Conservation (phyloP, 805 yeast genomes). For the Saccharomyces kudriavzevii region DNA sequence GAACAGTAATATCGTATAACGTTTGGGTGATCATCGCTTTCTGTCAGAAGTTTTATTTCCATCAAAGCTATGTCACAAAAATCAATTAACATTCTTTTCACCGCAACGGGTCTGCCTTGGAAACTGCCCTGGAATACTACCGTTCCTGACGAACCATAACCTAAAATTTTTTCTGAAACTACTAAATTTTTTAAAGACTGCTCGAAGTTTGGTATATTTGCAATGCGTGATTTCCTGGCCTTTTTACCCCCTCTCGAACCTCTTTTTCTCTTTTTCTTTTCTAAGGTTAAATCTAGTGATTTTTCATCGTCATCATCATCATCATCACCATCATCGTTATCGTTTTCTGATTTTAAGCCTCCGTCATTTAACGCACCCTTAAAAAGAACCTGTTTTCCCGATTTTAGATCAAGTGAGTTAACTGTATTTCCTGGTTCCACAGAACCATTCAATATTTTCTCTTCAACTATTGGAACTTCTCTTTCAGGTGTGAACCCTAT, state of each 20-base stretch:
- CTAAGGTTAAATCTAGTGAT: constrained; percentile 5
- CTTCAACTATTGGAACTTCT: constrained; percentile 4
- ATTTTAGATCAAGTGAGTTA: not conserved
- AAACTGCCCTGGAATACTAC: constrained; percentile 86
- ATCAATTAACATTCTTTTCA: constrained; percentile 85
- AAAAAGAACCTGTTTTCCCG: not conserved
- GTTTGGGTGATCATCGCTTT: constrained; percentile 94
- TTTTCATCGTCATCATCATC: constrained; percentile 7
- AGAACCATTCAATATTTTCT: not conserved
- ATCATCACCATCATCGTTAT: constrained; percentile 4
- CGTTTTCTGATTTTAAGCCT: constrained; percentile 1
- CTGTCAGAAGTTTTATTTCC: constrained; percentile 79
- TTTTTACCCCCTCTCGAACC: constrained; percentile 82
- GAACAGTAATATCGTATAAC: constrained; percentile 90
- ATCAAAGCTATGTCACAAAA: constrained; percentile 91
- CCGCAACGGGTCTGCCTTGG: constrained; percentile 91
- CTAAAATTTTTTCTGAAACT: constrained; percentile 69
- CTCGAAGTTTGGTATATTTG: constrained; percentile 11
- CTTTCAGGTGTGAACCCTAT: constrained; percentile 29
- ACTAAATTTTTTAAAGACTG: constrained; percentile 42
- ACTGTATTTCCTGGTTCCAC: not conserved
- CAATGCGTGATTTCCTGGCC: constrained; percentile 29
- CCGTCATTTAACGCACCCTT: not conserved
- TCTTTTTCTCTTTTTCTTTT: constrained; percentile 57
- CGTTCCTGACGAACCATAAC: constrained; percentile 96